Evolutionary conservation across 176 grass and related monocot species (phyloP).

Genomic region (Stipa capillata): DNA sequence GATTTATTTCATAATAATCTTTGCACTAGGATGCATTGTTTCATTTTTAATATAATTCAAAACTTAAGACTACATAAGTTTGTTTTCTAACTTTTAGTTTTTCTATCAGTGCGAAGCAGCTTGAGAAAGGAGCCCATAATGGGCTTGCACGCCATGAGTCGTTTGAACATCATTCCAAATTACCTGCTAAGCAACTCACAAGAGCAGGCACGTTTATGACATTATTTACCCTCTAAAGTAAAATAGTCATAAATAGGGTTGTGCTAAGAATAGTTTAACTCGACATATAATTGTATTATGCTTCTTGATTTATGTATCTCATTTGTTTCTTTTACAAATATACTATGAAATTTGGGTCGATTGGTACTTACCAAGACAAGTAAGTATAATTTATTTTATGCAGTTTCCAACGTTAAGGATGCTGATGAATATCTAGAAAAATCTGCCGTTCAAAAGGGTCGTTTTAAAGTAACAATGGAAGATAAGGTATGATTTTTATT

Average conservation of each 20-base stretch:
- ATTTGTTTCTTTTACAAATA: neutral
- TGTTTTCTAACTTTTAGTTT: constrained; percentile 3
- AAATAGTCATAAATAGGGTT: neutral
- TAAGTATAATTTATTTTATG: neutral
- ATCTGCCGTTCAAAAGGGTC: constrained; percentile 44
- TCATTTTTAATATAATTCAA: neutral
- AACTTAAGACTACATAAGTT: neutral
- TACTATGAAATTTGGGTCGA: neutral
- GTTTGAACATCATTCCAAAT: constrained; percentile 22
- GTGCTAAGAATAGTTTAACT: neutral
- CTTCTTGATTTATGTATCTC: neutral
- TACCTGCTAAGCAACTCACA: constrained; percentile 10
- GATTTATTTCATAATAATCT: neutral
- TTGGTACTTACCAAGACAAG: neutral
- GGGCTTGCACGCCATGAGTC: constrained; percentile 16
- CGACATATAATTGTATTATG: neutral
- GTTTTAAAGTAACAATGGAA: constrained; percentile 53
- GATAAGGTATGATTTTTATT: constrained; percentile 33
- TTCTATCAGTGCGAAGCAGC: constrained; percentile 32
- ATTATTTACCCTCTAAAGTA: neutral
- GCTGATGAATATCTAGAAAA: constrained; percentile 39
- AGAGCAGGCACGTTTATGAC: constrained; percentile 37
- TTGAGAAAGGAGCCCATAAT: constrained; percentile 26
- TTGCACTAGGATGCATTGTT: neutral
- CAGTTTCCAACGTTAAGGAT: constrained; percentile 34